Evolutionary conservation across 495 filamentous ascomycete genomes (phyloP), one percentile per base, ranked within the genome.

Genomic region (Hypomontagnella monticulosa): DNA sequence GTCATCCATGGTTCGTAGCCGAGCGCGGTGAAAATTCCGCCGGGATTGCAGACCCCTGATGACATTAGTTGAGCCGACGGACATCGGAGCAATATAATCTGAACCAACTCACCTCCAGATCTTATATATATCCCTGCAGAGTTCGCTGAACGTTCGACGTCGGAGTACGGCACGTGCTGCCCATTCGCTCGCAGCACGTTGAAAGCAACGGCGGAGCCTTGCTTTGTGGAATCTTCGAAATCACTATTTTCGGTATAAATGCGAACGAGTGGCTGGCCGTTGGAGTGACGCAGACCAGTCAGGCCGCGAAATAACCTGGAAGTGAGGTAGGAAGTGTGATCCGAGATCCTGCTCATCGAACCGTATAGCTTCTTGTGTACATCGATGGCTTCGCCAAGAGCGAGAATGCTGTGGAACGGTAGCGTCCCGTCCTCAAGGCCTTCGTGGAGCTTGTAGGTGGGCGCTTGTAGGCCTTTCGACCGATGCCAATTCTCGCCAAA

Each of bases 361-460:
- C 82, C 80, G 70, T 84, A 93, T 4, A 94, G 71, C 34, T 76
- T 78, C 30, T 75, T 65, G 69, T 93, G 90, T 2, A 86, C 79
- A n/a, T 84, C 80, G 23, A 94, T 84, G 4, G 89, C 91, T 67
- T 83, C 81, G 0, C 85, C 87, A 8, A 94, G 81, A 1, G 89
- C 90, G 20, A 92, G 71, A 62, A 93, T 92, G 65, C 77, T 89
- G 73, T 92, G 91, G 64, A 92, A 91, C n/a, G 90, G 88, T 4
- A 91, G 72, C 5, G 91, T 93, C 3, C 91, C 91, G 73, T 94
- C 91, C 65, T 93, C 91, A 1, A 93, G 80, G 15, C 79, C 79
- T 42, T 91, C 87, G 61, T 92, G 89, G 3, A 92, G 71, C 36
- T 73, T 72, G 16, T 75, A 74, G 42, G 66, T 67, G 23, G 64